Evolutionary conservation across 805 yeast genomes (phyloP), one percentile per base, ranked within the genome.

Genomic region (Ogataea saltuana): DNA sequence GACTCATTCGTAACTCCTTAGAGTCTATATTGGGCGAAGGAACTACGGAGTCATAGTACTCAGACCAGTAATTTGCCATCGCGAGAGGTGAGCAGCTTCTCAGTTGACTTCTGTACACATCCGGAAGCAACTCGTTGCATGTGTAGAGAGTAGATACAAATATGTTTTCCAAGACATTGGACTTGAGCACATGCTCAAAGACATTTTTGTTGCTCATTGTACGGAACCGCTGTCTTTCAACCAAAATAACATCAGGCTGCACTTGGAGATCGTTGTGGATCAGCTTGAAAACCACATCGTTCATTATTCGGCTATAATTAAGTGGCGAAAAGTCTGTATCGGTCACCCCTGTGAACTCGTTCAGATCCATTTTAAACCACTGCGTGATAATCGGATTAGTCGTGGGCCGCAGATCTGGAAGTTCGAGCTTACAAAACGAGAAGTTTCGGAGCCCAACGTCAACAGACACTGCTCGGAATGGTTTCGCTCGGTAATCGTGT

Each of bases 191-290:
- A 42, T 72, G 70, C 42, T 80, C 83, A 4, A 76, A 63, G 1
- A 81, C 72, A 13, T 58, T 59, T 9, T 67, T 63, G 2, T 74
- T 64, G 0, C 82, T 75, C 49, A 61, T 61, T 0, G 78, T 68
- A 38, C 86, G 65, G 30, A 74, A 65, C 29, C 87, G 54, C 56
- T 82, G 88, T 44, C 79, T 55, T 52, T 82, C 88, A 3, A 81
- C 61, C 9, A 80, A 53, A 3, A 77, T 67, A 3, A 70, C 55
- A 44, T 72, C 72, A 0, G 79, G 74, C 0, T 21, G 17, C 6
- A 23, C 26, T 5, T 6, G n/a, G 2, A 19, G 12, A 7, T 30
- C 23, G 11, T 33, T 17, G 41, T 47, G 51, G 25, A 60, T 53
- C 29, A 55, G 45, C 4, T 47, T 48, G 25, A 47, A 58, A 12